Conservation (phyloP, 2,329 filamentous ascomycete genomes). For the Aureobasidium sp. region DNA sequence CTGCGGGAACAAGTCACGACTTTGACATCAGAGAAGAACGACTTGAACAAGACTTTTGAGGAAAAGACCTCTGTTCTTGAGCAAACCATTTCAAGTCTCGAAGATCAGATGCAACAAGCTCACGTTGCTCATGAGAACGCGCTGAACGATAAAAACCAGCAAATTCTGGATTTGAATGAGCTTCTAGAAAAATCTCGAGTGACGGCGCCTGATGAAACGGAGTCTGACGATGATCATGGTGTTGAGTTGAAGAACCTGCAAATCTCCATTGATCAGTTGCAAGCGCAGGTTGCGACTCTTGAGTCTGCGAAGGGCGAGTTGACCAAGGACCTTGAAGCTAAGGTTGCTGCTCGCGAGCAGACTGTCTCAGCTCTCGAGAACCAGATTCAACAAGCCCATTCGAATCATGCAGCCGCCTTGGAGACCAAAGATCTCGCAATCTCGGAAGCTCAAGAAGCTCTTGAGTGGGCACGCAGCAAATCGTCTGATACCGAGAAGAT, state of each 20-base stretch:
- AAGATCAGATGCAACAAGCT: background rate
- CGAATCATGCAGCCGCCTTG: background rate
- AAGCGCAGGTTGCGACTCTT: background rate
- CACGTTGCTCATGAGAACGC: background rate
- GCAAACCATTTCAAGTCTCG: background rate
- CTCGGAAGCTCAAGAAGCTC: background rate
- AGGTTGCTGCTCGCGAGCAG: background rate
- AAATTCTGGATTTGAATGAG: conserved; percentile 5
- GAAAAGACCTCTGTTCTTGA: background rate
- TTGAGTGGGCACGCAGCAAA: background rate
- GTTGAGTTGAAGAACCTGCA: background rate
- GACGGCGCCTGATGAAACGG: background rate
- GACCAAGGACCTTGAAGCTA: background rate
- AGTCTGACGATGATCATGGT: background rate
- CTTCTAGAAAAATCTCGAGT: background rate
- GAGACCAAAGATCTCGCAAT: background rate
- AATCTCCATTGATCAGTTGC: background rate
- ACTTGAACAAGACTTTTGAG: background rate
- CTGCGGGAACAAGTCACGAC: background rate
- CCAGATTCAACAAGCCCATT: background rate
- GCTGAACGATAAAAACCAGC: background rate
- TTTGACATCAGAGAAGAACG: background rate
- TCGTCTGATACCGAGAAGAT: background rate
- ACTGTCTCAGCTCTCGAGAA: background rate
- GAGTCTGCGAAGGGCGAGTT: background rate